Percentiles rank a stretch among this genome's conserved stretches.
These are phyloP conservation scores for Didymella pinodella DNA, from an alignment of 2,329 filamentous ascomycete genomes.

Conservation along the genomic window DNA sequence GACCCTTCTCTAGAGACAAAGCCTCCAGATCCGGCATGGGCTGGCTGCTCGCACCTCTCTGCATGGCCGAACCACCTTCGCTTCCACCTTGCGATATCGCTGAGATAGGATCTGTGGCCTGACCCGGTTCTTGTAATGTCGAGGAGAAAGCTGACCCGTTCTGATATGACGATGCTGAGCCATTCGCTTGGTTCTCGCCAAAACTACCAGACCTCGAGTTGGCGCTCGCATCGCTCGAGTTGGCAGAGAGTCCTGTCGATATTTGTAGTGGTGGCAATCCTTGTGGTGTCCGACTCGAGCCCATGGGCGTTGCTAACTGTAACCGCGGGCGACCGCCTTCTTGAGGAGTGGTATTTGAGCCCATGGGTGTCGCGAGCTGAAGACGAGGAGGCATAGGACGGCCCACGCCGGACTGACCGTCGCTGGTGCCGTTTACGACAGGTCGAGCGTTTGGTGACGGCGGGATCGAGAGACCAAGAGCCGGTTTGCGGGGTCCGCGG, in stretches of 20 bases:
- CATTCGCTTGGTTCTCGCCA: constrained; percentile 79
- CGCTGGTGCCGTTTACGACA: constrained; percentile 68
- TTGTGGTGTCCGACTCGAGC: constrained; percentile 75
- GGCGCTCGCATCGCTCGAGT: constrained; percentile 80
- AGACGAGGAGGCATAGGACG: constrained; percentile 76
- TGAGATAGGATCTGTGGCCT: constrained; percentile 81
- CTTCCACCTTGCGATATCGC: constrained; percentile 81
- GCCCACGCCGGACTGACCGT: constrained; percentile 44
- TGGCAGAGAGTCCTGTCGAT: constrained; percentile 66
- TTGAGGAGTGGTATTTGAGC: constrained; percentile 75
- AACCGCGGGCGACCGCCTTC: constrained; percentile 76
- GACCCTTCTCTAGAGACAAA: constrained; percentile 80
- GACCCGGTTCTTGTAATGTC: constrained; percentile 67
- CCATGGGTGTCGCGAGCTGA: constrained; percentile 87
- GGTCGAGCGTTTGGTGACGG: constrained; percentile 84
- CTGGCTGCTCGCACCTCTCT: constrained; percentile 81
- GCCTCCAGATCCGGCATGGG: constrained; percentile 81
- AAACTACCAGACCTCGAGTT: constrained; percentile 88
- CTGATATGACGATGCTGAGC: constrained; percentile 82
- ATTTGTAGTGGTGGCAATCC: constrained; percentile 64
- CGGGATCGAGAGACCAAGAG: constrained; percentile 88
- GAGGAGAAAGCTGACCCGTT: constrained; percentile 80
- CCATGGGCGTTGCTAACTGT: constrained; percentile 89
- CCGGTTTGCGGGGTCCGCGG: constrained; percentile 70
- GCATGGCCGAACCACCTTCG: constrained; percentile 75